phyloP scores from a whole-genome alignment of 768 basidiomycete genomes.

The Tricholoma sp. region DNA sequence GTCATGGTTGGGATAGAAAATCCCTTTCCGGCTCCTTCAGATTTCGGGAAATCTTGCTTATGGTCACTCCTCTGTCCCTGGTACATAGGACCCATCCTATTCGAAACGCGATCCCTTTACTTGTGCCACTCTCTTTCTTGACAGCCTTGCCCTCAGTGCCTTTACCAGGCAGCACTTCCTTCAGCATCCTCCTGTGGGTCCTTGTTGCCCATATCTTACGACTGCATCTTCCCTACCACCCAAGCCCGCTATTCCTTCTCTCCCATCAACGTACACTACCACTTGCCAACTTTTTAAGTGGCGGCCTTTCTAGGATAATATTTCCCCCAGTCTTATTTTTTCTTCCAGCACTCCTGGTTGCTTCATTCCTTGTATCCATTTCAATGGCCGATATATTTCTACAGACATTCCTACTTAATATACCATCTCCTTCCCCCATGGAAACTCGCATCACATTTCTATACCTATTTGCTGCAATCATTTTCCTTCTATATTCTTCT shows the following conservation, averaged over 20 bases:
- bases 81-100: constrained; percentile 27
- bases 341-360: constrained; percentile 40
- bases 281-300: constrained; percentile 35
- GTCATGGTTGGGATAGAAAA: constrained; percentile 16
- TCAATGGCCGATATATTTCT: constrained; percentile 39
- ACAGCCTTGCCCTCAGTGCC: constrained; percentile 38
- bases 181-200: constrained; percentile 35
- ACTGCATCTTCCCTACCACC: constrained; percentile 40
- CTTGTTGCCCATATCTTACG: constrained; percentile 36
- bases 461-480: constrained; percentile 25
- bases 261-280: constrained; percentile 36
- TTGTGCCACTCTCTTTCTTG: constrained; percentile 38
- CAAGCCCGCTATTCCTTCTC: constrained; percentile 41
- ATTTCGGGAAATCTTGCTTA: constrained; percentile 31
- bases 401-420: not conserved
- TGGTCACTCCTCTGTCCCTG: constrained; percentile 34
- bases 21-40: constrained; percentile 15
- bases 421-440: constrained; percentile 34
- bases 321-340: constrained; percentile 41
- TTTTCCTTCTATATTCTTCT: constrained; percentile 30
- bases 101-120: constrained; percentile 27
- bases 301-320: constrained; percentile 31
- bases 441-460: constrained; percentile 43
- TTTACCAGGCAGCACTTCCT: constrained; percentile 33
- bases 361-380: constrained; percentile 39